Percentiles rank a stretch among this genome's conserved stretches.
Conservation (phyloP, 2,329 filamentous ascomycete species). For the Xylaria sp. region DNA sequence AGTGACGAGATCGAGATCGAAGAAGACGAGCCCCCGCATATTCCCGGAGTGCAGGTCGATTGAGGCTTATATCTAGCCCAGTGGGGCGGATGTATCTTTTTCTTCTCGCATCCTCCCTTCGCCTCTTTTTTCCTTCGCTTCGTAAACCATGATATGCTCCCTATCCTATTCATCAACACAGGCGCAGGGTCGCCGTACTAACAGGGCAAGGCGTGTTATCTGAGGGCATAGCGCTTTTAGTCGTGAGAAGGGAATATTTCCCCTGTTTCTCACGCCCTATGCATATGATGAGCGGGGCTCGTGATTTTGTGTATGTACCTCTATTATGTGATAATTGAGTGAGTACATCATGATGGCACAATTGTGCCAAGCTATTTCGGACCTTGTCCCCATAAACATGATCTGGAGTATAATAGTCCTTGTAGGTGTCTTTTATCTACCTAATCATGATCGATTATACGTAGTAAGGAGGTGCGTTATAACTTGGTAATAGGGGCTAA, state of each 20-base stretch:
- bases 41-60: slow-evolving; percentile 10
- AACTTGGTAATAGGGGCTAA: not conserved
- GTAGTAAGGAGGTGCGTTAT: no score
- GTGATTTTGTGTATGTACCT: slow-evolving; percentile 6
- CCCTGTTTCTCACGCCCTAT: not conserved
- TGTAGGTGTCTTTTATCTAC: not conserved
- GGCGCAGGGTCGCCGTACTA: not conserved
- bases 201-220: not conserved
- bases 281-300: not conserved
- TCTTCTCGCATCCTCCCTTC: no score
- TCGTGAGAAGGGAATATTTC: not conserved
- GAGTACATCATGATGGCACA: not conserved
- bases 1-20: not conserved
- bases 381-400: not conserved
- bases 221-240: not conserved
- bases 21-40: not conserved
- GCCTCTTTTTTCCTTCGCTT: not conserved
- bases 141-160: not conserved
- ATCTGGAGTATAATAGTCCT: not conserved
- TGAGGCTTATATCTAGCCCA: not conserved
- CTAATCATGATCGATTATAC: not conserved
- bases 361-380: not conserved
- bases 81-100: not conserved
- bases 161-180: not conserved
- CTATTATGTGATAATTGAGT: not conserved